Conservation (phyloP, 176 grass and related monocot genomes). For the Puccinellia tenuiflora region DNA sequence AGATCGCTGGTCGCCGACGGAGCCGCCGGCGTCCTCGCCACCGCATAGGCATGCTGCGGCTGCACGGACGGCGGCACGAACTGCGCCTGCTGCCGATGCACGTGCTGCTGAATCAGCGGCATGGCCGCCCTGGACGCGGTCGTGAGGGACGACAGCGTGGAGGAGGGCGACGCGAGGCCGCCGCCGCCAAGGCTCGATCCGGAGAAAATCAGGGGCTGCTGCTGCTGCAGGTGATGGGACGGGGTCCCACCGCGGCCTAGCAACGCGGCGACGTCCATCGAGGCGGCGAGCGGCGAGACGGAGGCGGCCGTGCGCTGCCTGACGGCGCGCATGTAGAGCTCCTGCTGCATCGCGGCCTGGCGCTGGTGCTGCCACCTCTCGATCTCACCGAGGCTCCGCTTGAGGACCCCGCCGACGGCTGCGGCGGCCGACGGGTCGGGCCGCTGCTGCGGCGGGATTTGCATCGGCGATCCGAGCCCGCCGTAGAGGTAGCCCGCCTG, state of each 20-base stretch:
- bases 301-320: conserved; percentile 48
- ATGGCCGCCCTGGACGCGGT: conserved; percentile 29
- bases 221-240: neutral
- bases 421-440: conserved; percentile 8
- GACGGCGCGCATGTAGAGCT: conserved; percentile 50
- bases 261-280: conserved; percentile 28
- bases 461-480: conserved; percentile 43
- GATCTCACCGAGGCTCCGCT: conserved; percentile 67
- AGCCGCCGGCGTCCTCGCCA: neutral
- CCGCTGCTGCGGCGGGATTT: conserved; percentile 41
- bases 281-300: conserved; percentile 5
- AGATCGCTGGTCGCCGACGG: conserved; percentile 13
- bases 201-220: conserved; percentile 30
- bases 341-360: conserved; percentile 52
- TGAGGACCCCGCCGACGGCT: conserved; percentile 43
- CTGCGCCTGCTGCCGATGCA: conserved; percentile 30
- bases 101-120: conserved; percentile 35
- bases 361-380: conserved; percentile 62
- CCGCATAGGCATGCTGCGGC: conserved; percentile 4
- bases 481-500: conserved; percentile 46
- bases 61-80: conserved; percentile 25
- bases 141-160: conserved; percentile 57
- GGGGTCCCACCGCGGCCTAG: neutral
- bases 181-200: conserved; percentile 41
- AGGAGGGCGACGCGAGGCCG: conserved; percentile 31